Percentiles rank a stretch among this genome's conserved stretches.
Evolutionary conservation across 805 yeast genomes (phyloP).

Genomic region (Ogataea paraovalis): DNA sequence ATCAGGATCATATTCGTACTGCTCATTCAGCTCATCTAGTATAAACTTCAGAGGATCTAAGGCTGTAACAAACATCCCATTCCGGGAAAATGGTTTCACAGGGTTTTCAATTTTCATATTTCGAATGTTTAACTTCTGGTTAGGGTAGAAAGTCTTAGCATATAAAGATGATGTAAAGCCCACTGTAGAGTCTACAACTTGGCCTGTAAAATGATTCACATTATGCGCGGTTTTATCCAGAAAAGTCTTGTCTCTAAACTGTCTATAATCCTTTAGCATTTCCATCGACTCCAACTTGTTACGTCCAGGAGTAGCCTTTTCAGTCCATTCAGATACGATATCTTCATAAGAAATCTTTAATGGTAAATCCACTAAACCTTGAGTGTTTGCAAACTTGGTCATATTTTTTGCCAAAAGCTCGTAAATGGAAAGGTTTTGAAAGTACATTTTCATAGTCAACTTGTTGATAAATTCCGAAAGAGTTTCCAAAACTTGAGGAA

Average conservation of each 20-base stretch:
- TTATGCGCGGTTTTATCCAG: constrained; percentile 28
- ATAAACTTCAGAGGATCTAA: constrained; percentile 28
- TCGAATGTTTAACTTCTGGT: constrained; percentile 25
- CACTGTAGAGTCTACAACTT: constrained; percentile 26
- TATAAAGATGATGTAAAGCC: constrained; percentile 29
- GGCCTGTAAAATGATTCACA: constrained; percentile 23
- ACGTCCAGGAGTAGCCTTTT: constrained; percentile 32
- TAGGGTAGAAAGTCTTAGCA: constrained; percentile 31
- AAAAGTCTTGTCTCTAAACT: constrained; percentile 34
- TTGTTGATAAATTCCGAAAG: constrained; percentile 47
- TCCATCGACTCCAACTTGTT: constrained; percentile 37
- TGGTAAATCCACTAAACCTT: constrained; percentile 28
- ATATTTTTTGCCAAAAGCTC: constrained; percentile 31
- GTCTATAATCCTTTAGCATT: constrained; percentile 34
- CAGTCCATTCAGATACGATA: constrained; percentile 38
- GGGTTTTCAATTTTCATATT: constrained; percentile 32
- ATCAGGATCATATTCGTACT: constrained; percentile 1
- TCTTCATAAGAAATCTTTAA: constrained; percentile 26
- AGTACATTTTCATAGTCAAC: constrained; percentile 36
- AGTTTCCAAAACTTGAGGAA: constrained; percentile 44
- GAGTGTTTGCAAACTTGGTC: constrained; percentile 24
- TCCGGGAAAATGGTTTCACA: constrained; percentile 28
- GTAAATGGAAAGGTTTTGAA: constrained; percentile 35
- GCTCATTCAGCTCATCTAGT: constrained; percentile 5
- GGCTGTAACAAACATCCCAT: constrained; percentile 31